Percentiles rank a stretch among this genome's conserved stretches.
Evolutionary conservation across 148 eudicot genomes (phyloP).

Genomic region (Vaccinium darrowii): DNA sequence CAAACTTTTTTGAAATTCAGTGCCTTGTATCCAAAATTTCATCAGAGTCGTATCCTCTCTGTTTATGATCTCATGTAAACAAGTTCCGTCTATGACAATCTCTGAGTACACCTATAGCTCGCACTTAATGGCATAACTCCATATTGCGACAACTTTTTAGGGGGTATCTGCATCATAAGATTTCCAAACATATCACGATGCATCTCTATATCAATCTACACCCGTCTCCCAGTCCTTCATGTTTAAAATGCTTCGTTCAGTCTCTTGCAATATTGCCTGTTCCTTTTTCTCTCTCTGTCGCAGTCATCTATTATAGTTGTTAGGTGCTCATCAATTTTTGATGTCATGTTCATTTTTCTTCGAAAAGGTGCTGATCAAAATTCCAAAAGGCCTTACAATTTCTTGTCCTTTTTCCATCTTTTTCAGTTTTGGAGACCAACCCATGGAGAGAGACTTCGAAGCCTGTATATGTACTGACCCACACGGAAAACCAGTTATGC

Average conservation of each 20-base stretch:
- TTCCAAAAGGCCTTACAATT: slow-evolving; percentile 1
- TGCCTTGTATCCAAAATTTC: not conserved
- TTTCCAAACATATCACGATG: not conserved
- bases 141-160: not conserved
- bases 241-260: not conserved
- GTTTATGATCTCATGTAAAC: not conserved
- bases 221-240: not conserved
- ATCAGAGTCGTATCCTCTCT: not conserved
- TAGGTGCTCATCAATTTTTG: not conserved
- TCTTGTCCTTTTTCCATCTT: not conserved
- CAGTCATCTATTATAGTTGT: not conserved
- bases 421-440: slow-evolving; percentile 79
- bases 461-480: slow-evolving; percentile 90
- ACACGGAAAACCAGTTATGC: slow-evolving; percentile 83
- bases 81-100: not conserved
- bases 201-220: not conserved
- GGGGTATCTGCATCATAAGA: not conserved
- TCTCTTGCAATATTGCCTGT: not conserved
- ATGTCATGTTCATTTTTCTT: not conserved
- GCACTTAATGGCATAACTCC: not conserved
- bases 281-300: not conserved
- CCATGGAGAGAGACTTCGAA: slow-evolving; percentile 92
- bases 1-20: not conserved
- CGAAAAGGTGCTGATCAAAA: not conserved
- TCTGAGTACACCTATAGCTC: not conserved